Evolutionary conservation across 1,284 basidiomycete genomes (phyloP).

Genomic region (Puccinia horiana): DNA sequence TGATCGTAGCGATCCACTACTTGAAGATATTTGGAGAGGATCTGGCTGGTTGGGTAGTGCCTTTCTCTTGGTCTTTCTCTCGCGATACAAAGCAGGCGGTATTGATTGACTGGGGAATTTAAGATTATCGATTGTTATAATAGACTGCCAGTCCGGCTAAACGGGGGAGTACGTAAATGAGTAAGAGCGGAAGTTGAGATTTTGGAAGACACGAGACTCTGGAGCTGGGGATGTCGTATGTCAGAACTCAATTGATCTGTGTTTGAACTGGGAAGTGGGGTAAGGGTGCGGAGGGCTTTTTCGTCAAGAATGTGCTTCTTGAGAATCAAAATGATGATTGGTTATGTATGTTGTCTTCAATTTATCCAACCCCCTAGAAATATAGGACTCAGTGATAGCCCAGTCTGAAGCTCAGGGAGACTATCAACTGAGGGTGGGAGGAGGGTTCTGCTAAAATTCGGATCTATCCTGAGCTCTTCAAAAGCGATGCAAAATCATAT

Average conservation of each 20-base stretch:
- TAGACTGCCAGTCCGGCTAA: neutral
- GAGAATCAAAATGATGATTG: no score
- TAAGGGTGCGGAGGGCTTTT: neutral
- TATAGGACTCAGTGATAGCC: neutral
- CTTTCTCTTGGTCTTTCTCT: neutral
- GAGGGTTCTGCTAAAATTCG: neutral
- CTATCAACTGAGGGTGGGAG: neutral
- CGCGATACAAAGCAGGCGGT: neutral
- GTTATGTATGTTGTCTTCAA: neutral
- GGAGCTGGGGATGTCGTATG: constrained; percentile 14
- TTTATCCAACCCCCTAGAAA: neutral
- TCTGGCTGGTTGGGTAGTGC: neutral
- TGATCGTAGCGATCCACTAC: neutral
- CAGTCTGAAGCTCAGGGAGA: neutral
- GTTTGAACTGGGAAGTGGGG: constrained; percentile 11
- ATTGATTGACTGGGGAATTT: neutral
- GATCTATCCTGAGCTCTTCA: constrained; percentile 5
- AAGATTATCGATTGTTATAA: constrained; percentile 5
- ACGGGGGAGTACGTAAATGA: neutral
- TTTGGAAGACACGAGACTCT: constrained; percentile 14
- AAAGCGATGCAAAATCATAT: neutral
- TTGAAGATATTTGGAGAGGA: neutral
- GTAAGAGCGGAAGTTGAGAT: neutral
- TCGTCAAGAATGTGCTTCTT: neutral
- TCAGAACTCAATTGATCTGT: constrained; percentile 22